Evolutionary conservation across 1,139 yeast species (phyloP).

Genomic region (Candida mesenterica): DNA sequence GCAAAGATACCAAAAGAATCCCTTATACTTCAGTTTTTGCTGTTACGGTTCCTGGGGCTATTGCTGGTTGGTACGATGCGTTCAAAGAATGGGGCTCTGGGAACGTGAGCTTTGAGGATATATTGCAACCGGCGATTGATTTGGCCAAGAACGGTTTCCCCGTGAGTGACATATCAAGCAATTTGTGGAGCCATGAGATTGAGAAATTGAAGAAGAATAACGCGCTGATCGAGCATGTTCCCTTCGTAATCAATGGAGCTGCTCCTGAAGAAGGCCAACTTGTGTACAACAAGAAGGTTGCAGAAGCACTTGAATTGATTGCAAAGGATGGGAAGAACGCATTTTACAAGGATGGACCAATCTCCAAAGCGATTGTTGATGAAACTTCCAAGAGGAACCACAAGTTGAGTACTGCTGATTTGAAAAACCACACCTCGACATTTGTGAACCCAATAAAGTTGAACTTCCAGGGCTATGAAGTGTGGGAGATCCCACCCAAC

Average conservation of each 20-base stretch:
- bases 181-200: slow-evolving; percentile 47
- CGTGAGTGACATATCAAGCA: slow-evolving; percentile 57
- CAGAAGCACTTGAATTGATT: slow-evolving; percentile 51
- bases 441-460: slow-evolving; percentile 61
- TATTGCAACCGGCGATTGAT: slow-evolving; percentile 68
- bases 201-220: slow-evolving; percentile 40
- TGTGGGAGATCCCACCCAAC: slow-evolving; percentile 82
- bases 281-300: slow-evolving; percentile 52
- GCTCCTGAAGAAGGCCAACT: slow-evolving; percentile 63
- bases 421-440: slow-evolving; percentile 54
- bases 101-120: slow-evolving; percentile 55
- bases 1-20: slow-evolving; percentile 41
- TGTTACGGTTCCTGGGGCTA: slow-evolving; percentile 75
- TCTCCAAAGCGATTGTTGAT: slow-evolving; percentile 64
- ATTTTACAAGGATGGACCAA: slow-evolving; percentile 61
- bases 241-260: slow-evolving; percentile 34
- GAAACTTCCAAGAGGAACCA: slow-evolving; percentile 56
- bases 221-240: slow-evolving; percentile 27
- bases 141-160: slow-evolving; percentile 69
- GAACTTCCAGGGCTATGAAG: slow-evolving; percentile 40
- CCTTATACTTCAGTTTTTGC: slow-evolving; percentile 53
- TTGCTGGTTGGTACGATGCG: slow-evolving; percentile 76
- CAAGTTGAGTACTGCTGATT: slow-evolving; percentile 53
- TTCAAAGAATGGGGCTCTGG: slow-evolving; percentile 72
- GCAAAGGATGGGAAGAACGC: slow-evolving; percentile 61